phyloP scores from a whole-genome alignment of 805 yeast genomes.

The Candida orba region DNA sequence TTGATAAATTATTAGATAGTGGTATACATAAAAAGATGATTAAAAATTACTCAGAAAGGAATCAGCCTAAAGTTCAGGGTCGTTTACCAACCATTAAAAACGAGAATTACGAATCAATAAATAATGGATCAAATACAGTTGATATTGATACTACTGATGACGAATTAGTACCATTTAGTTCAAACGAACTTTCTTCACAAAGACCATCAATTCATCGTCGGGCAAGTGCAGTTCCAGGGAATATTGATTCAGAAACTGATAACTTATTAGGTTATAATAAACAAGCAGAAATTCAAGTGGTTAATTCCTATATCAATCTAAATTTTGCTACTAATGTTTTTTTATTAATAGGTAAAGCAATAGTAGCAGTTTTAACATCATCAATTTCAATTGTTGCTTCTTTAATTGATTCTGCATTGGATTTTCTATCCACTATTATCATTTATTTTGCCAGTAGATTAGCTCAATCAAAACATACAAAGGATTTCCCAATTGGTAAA shows the following conservation, averaged over 20 bases:
- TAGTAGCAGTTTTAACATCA: constrained; percentile 54
- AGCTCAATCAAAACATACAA: constrained; percentile 40
- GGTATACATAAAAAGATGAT: constrained; percentile 64
- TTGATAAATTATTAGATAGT: constrained; percentile 62
- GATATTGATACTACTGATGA: neutral
- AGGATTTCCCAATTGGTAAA: constrained; percentile 62
- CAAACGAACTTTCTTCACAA: neutral
- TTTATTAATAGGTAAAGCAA: constrained; percentile 51
- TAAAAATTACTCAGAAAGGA: constrained; percentile 37
- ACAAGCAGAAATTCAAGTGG: constrained; percentile 36
- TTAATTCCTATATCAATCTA: constrained; percentile 52
- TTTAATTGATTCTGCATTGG: constrained; percentile 67
- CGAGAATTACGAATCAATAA: constrained; percentile 1
- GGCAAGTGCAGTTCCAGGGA: constrained; percentile 48
- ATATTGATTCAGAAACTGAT: constrained; percentile 53
- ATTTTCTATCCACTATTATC: constrained; percentile 66
- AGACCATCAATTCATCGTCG: constrained; percentile 9
- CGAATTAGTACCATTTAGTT: neutral
- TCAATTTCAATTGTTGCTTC: constrained; percentile 77
- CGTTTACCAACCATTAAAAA: constrained; percentile 8
- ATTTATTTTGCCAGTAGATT: constrained; percentile 54
- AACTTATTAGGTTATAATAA: constrained; percentile 42
- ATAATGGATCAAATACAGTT: neutral
- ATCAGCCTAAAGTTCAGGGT: constrained; percentile 1
- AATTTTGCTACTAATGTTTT: constrained; percentile 55